Base-by-base conservation (phyloP, 257 asterid species). In the Jaltomata sinuosa region DNA sequence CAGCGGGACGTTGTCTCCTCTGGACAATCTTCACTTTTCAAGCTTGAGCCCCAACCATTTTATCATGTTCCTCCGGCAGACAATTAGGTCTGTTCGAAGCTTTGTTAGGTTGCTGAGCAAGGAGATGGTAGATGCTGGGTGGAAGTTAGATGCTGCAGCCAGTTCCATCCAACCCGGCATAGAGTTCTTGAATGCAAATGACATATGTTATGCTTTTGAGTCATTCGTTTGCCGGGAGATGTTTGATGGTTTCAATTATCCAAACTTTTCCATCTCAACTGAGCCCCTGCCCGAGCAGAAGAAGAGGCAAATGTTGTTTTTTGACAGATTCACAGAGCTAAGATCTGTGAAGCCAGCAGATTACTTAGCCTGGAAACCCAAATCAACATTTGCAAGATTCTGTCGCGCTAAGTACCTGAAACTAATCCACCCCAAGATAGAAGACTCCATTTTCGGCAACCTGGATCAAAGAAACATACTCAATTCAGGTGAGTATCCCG, bases 141-240 rank as follows among this genome's bases (percentile, higher is more conserved):
- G 98, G 98, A 98, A 94, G 87, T 79, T 96, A 89, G 92, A 88
- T 45, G 87, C 88, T 38, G 98, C 94, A 1, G 99, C 94, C 22
- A 80, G 84, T n/a, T 87, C 94, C 4, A 89, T 96, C 18, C 88
- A 88, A 27, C 94, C 97, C 0, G 92, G 90, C 3, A 87, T 89
- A 54, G 62, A 89, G n/a, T 93, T 88, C 83, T 89, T 89, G 92
- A 87, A 89, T 76, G 49, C 84, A 22, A 92, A 78, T 82, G 92
- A 96, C 69, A 85, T 81, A 45, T 90, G 94, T 65, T 94, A 84
- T 50, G 97, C 95, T 0, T 92, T 94, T 50, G 98, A 94, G 45
- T 94, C 98, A 2, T 94, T 93, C 27, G 91, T 94, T 3, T 91
- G 93, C 83, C 83, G 88, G 34, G 93, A 89, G 80, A 96, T 94